Base-by-base conservation (phyloP, 179 eudicot species). In the Beta corolliflora region DNA sequence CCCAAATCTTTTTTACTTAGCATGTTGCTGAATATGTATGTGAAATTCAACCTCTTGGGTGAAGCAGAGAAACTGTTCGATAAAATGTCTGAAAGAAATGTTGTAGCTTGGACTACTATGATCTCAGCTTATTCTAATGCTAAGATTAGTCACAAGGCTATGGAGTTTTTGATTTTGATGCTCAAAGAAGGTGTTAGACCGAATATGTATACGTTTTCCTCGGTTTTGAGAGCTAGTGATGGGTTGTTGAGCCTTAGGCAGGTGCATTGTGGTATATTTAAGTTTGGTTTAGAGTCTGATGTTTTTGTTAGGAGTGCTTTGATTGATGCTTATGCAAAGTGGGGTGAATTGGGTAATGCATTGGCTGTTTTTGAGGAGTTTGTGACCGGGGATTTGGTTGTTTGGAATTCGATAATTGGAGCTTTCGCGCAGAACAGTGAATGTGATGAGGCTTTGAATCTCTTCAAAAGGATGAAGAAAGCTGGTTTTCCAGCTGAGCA, bases 331-430 rank as follows among this genome's bases (percentile, higher is more conserved):
- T 91, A 91, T 78, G 89, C 91, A 3, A 86, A 83, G 70, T 91
- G 91, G 91, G 94, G 91, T 81, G 93, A 90, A 58, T 71, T 89
- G 83, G 83, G 76, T 36, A 50, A 83, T 68, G 91, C 93, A 44
- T 11, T 86, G 64, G 74, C 81, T 58, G 89, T 91, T 85, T 91
- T 87, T 23, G 45, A 89, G 80, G 92, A 89, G 83, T 88, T 89
- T 88, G 80, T 64, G 77, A 92, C 92, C 2, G 63, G 87, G 71
- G 93, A 92, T 87, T 78, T 80, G 80, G 88, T 92, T 76, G 91
- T 92, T 82, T 92, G 93, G 91, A 92, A 87, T 83, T 89, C 93
- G 21, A 88, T 91, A 25, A 89, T 92, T 29, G 93, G 91, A 11
- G 91, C 91, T 19, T 91, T 89, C 86, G 92, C 92, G 9, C 93